These are phyloP conservation scores for Chalciporus sphaerocephalus DNA, from an alignment of 768 basidiomycete genomes.

Conservation along the genomic window DNA sequence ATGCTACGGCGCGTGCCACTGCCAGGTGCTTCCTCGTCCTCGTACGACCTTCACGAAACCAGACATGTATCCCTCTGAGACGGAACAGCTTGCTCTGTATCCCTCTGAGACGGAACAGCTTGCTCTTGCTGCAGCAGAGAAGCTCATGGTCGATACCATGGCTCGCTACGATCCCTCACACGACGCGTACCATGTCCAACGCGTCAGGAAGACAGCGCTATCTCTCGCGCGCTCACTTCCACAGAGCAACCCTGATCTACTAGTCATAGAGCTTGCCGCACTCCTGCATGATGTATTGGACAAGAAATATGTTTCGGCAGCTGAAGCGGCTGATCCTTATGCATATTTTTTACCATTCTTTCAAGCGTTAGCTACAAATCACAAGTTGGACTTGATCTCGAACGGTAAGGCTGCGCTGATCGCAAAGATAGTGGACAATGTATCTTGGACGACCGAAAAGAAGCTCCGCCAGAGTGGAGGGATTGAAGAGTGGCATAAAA, in stretches of 20 bases:
- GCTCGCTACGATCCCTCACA: slow-evolving; percentile 76
- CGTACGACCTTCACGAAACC: not conserved
- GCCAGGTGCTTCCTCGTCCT: not conserved
- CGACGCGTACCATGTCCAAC: slow-evolving; percentile 75
- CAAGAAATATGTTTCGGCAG: slow-evolving; percentile 72
- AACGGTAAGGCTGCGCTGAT: slow-evolving; percentile 58
- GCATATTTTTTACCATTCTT: slow-evolving; percentile 68
- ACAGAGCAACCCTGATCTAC: slow-evolving; percentile 53
- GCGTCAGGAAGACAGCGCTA: slow-evolving; percentile 76
- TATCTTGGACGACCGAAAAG: slow-evolving; percentile 85
- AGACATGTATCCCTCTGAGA: slow-evolving; percentile 42
- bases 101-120: slow-evolving; percentile 47
- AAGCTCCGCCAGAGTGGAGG: slow-evolving; percentile 49
- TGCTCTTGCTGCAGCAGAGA: slow-evolving; percentile 55
- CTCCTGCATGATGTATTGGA: slow-evolving; percentile 85
- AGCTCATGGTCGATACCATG: slow-evolving; percentile 71
- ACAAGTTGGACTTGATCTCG: slow-evolving; percentile 51
- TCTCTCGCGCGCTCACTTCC: slow-evolving; percentile 51
- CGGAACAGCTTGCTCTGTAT: slow-evolving; percentile 53
- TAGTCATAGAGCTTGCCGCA: slow-evolving; percentile 81
- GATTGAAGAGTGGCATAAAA: slow-evolving; percentile 64
- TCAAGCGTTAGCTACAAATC: slow-evolving; percentile 36
- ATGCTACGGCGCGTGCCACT: too few species aligned
- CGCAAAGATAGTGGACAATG: slow-evolving; percentile 64
- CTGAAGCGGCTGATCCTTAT: slow-evolving; percentile 56